Evolutionary conservation across 805 yeast genomes (phyloP), one percentile per base, ranked within the genome.

Genomic region (Ogataea methanolica): DNA sequence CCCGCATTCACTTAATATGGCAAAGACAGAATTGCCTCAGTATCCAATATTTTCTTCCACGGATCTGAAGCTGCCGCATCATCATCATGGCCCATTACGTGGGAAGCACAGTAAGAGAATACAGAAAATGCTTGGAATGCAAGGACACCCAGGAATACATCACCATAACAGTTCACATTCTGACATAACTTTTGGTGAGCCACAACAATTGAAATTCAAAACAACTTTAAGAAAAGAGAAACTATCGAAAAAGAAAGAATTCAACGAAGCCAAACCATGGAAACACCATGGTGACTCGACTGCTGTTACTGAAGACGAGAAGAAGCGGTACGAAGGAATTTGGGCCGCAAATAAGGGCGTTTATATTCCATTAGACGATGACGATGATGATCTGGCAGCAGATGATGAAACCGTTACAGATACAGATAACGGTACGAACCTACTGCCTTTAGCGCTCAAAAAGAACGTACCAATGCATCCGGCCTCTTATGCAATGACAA

Each of bases 211-310:
- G 22, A 72, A 71, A 40, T 71, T 79, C 54, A 73, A 70, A 46
- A 74, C 80, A 5, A 79, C 84, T 5, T 69, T 79, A 73, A 63
- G 84, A 33, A 71, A 72, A 56, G 69, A 66, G 36, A 46, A 40
- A 49, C 47, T 45, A 6, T 41, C 44, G 45, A 74, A 11, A 26
- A 26, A 72, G 50, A 70, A 70, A 16, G 64, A 65, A 26, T 90
- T 91, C 65, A 85, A 91, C 61, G 96, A 85, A 58, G 88, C 86
- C 50, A 89, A 90, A 65, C 98, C 98, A 0, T 90, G 97, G 97
- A 90, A 91, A 58, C 82, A 84, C 58, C 97, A 89, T 65, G 72
- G 71, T 31, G 86, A 80, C 50, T 71, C 82, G 6, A 58, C 52
- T 61, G 71, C 53, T 63, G 70, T 75, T 34, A 63, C 71, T 2